These are phyloP conservation scores for Urostyla sp. DNA, from an alignment of 73 alveolate species.

Conservation along the genomic window DNA sequence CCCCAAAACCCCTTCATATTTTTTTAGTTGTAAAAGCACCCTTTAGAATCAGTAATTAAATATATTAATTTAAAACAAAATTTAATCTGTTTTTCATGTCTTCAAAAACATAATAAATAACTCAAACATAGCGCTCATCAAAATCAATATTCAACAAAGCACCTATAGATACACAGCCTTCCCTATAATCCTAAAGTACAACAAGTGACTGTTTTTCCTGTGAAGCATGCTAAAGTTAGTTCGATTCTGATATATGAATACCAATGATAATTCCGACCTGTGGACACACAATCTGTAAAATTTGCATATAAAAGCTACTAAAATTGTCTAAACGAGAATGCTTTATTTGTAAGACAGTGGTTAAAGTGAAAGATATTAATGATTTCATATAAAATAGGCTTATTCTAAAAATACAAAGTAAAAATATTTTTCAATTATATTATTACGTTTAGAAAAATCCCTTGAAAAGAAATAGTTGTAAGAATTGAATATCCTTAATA, in stretches of 20 bases:
- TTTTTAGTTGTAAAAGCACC: no score
- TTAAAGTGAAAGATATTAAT: slow-evolving; percentile 1
- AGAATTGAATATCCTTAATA: neutral
- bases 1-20: no score
- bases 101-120: no score
- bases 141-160: no score
- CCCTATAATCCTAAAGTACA: no score
- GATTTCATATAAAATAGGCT: slow-evolving; percentile 30
- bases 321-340: slow-evolving; percentile 6
- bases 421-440: neutral
- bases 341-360: slow-evolving; percentile 7
- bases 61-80: no score
- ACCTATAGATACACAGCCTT: no score
- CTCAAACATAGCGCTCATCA: no score
- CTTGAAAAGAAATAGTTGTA: neutral
- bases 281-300: slow-evolving; percentile 36
- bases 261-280: slow-evolving; percentile 21
- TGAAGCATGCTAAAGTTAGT: slow-evolving; percentile 13
- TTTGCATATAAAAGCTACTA: slow-evolving; percentile 18
- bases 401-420: slow-evolving; percentile 28
- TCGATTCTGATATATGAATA: slow-evolving; percentile 14
- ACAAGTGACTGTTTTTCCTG: no score
- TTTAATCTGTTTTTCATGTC: no score
- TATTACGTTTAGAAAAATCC: neutral
- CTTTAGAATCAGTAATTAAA: no score